These are phyloP conservation scores for Blastobotrys capitulatus DNA, from an alignment of 1,139 yeast genomes.

Conservation along the genomic window DNA sequence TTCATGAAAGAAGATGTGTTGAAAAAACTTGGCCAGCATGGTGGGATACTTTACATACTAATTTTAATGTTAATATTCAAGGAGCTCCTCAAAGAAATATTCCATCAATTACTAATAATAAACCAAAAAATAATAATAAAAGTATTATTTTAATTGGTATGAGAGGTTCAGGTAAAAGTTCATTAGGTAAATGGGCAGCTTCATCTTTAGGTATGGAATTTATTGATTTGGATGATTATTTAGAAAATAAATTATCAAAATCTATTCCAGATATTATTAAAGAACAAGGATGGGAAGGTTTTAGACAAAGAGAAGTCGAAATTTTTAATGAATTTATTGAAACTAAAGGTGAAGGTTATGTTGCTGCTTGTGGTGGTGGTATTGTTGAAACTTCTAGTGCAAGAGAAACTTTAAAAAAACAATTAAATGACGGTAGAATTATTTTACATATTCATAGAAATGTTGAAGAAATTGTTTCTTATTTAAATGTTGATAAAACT, in stretches of 20 bases:
- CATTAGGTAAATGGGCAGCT: slow-evolving; percentile 79
- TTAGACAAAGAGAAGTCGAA: slow-evolving; percentile 63
- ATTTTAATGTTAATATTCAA: slow-evolving; percentile 57
- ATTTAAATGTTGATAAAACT: slow-evolving; percentile 67
- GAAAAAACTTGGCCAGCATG: slow-evolving; percentile 99
- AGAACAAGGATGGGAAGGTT: slow-evolving; percentile 77
- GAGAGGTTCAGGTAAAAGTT: slow-evolving; percentile 97
- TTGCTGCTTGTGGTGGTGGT: slow-evolving; percentile 96
- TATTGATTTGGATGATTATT: slow-evolving; percentile 69
- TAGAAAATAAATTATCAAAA: slow-evolving; percentile 51
- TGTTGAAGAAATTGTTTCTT: slow-evolving; percentile 70
- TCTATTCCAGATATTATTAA: slow-evolving; percentile 66
- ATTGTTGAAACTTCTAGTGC: slow-evolving; percentile 75
- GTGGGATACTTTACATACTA: slow-evolving; percentile 89
- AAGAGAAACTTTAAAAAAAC: slow-evolving; percentile 54
- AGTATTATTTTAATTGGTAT: slow-evolving; percentile 87
- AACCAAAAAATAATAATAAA: slow-evolving; percentile 37
- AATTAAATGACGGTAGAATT: slow-evolving; percentile 55
- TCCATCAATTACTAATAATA: not conserved
- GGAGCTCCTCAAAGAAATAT: slow-evolving; percentile 40
- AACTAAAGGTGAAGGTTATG: slow-evolving; percentile 50
- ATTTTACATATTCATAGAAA: slow-evolving; percentile 90
- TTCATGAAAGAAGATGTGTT: slow-evolving; percentile 85
- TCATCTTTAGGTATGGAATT: slow-evolving; percentile 62
- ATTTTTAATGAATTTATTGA: slow-evolving; percentile 50